A percentile compares a stretch with the other conserved stretches of the same genome.
Evolutionary conservation across 306 rosid species (phyloP).

Genomic region (Lablab purpureus): DNA sequence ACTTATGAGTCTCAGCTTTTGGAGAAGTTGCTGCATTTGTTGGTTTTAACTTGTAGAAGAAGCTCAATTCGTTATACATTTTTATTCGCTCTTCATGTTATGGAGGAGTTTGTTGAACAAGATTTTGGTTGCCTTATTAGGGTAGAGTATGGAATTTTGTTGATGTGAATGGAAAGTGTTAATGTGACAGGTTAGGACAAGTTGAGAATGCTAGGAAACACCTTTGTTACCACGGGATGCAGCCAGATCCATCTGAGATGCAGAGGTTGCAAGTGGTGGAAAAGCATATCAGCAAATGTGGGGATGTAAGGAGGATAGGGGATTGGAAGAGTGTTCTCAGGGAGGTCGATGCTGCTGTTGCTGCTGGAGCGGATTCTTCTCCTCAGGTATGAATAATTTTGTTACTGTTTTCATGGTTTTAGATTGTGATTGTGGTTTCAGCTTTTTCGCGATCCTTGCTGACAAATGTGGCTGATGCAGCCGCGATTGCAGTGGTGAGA

Average conservation of each 20-base stretch:
- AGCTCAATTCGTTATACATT: not conserved
- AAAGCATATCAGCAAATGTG: slow-evolving; percentile 78
- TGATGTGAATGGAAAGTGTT: slow-evolving; percentile 26
- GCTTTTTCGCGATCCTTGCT: not conserved
- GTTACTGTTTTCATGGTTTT: not conserved
- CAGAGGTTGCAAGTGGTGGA: slow-evolving; percentile 76
- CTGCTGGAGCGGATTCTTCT: slow-evolving; percentile 80
- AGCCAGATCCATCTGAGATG: slow-evolving; percentile 65
- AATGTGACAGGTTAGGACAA: slow-evolving; percentile 79
- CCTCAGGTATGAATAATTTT: slow-evolving; percentile 65
- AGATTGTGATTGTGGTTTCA: not conserved
- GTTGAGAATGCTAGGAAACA: slow-evolving; percentile 85
- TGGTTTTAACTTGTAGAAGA: not conserved
- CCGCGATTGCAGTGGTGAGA: not conserved
- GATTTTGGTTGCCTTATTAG: not conserved
- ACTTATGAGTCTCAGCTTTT: not conserved
- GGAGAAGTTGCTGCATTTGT: not conserved
- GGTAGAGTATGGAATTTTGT: not conserved
- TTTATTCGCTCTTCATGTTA: not conserved
- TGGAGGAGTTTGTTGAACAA: not conserved
- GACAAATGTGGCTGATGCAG: slow-evolving; percentile 9
- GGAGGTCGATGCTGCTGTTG: slow-evolving; percentile 74
- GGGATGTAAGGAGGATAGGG: slow-evolving; percentile 72
- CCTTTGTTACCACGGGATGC: slow-evolving; percentile 62
- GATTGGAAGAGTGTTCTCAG: slow-evolving; percentile 84